Evolutionary conservation across 108 stramenopile species (phyloP), one percentile per base, ranked within the genome.

Genomic region (Nitzschia sp.): DNA sequence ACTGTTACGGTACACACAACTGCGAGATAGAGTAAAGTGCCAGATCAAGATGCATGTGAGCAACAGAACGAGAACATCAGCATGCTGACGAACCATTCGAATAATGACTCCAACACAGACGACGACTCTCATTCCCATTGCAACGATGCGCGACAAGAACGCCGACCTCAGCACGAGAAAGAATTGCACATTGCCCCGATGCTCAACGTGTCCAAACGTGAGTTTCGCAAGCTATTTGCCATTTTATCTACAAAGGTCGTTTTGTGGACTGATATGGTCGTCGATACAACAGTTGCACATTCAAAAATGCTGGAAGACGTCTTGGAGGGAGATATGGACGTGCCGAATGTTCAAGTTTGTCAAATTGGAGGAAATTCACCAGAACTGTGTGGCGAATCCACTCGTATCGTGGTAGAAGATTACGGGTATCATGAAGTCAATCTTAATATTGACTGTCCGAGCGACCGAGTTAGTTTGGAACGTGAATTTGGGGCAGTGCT

Each of bases 141-240:
- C n/a, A n/a, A n/a, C n/a, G n/a, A n/a, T n/a, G 48, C 19, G 19
- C 48, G 19, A 50, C 48, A 11, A 16, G 1, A 41, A 45, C 21
- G 33, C 28, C 60, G 60, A 44, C 60, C 60, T 16, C 35, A 15
- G 33, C 60, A 61, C 32, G 60, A 61, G 26, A 90, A 90, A 67
- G 78, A 81, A 75, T 81, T 90, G 27, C 89, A 90, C 71, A 82
- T 90, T 38, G 89, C 89, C 2, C 89, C 89, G 45, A 91, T 91
- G 90, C 63, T 91, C 15, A 78, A 91, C 69, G 77, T 80, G 23
- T 82, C 87, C 52, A 85, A 72, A 9, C 76, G 82, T 16, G 87
- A 91, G 68, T 91, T 91, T 61, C 76, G 84, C 17, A 62, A 86
- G 19, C 73, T 91, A 13, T 76, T 88, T n/a, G 74, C 85, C 15